Base-by-base conservation (phyloP, 1,284 basidiomycete genomes). In the Ceratobasidium sp. region DNA sequence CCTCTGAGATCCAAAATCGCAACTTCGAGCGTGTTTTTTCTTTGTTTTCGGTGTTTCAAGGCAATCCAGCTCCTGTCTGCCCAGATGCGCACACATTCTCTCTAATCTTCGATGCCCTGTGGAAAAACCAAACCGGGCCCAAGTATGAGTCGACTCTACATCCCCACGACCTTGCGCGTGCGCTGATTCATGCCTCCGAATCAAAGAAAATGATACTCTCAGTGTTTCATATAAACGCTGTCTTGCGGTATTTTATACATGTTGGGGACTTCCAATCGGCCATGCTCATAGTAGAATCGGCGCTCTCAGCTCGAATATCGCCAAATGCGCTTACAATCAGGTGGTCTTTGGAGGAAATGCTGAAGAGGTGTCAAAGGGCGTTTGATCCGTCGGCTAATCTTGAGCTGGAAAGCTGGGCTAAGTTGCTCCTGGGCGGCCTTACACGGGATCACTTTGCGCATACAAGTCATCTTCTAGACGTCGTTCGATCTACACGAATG, bases 101-200 rank as follows among this genome's bases (percentile, higher is more conserved):
- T 18, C 40, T 77, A 12, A 23, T 77, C 7, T 77, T 77, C n/a
- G 73, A 77, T 28, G 73, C 73, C 7, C 55, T 77, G 15, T 77
- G 73, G 73, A 77, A 77, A 60, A 68, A 67, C 63, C 60, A n/a
- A n/a, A 77, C 73, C 15, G 73, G 73, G 6, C 73, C 73, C n/a
- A 26, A 23, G n/a, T 42, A 58, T 26, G 53, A 68, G 7, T 46
- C 51, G 10, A 10, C 56, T 4, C 23, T 77, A 10, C 39, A 68
- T 13, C 73, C 73, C 15, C 15, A 23, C 2, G 13, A 42, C 39
- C 33, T 77, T 10, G n/a, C 68, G 33, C 23, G 42, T 18, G 63
- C 46, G 26, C 46, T 77, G 63, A 39, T 77, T 15, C 6, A 33
- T 40, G 28, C 23, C 23, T 77, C 64, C 5, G 10, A 56, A 46